A percentile compares a stretch with the other conserved stretches of the same genome.
Evolutionary conservation across 352 stramenopile genomes (phyloP).

Genomic region (Globisporangium iwayamae): DNA sequence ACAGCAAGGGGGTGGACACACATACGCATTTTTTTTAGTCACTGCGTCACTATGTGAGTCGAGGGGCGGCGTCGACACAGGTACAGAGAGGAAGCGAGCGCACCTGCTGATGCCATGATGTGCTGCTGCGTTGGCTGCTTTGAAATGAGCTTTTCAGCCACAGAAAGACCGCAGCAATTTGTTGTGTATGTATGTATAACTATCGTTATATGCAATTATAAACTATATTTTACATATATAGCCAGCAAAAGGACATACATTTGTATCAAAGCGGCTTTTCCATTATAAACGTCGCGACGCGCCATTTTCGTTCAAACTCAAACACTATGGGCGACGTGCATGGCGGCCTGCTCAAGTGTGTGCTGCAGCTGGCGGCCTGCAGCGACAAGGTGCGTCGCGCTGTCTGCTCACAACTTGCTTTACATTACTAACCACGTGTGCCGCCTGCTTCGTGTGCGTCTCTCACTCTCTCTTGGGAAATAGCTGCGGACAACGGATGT

Average conservation of each 20-base stretch:
- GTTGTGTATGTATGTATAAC: neutral
- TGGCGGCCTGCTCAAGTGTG: slow-evolving; percentile 65
- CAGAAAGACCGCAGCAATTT: neutral
- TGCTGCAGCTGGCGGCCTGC: slow-evolving; percentile 67
- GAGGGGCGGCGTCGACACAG: neutral
- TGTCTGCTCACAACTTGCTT: too few relatives aligned
- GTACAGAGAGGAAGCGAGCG: neutral
- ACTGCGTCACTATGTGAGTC: neutral
- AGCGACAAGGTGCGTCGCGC: slow-evolving; percentile 57
- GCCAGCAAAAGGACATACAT: too few relatives aligned
- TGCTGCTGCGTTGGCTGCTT: neutral
- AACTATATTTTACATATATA: neutral
- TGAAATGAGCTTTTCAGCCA: neutral
- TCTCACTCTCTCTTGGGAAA: neutral
- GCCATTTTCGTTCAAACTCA: slow-evolving; percentile 8
- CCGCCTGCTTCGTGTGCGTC: neutral
- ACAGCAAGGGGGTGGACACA: neutral
- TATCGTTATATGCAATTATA: neutral
- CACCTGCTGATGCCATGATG: neutral
- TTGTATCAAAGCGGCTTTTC: neutral
- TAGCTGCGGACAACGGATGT: slow-evolving; percentile 60
- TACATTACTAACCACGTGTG: too few relatives aligned
- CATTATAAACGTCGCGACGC: neutral
- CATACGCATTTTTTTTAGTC: neutral
- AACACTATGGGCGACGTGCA: slow-evolving; percentile 46